Evolutionary conservation across 805 yeast species (phyloP).

Genomic region (Schwanniomyces polymorphus): DNA sequence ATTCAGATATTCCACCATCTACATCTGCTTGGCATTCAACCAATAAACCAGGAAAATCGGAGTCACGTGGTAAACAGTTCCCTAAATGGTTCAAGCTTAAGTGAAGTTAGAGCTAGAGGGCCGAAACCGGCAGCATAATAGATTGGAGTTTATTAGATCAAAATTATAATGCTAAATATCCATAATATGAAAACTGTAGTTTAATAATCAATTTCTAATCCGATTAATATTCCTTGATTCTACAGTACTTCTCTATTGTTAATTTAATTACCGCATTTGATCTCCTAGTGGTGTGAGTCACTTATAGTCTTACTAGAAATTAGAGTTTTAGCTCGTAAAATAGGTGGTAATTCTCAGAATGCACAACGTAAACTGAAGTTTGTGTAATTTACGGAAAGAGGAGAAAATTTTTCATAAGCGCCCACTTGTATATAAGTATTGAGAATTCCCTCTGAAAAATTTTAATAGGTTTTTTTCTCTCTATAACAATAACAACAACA

Average conservation of each 20-base stretch:
- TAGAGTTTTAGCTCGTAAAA: neutral
- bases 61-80: constrained; percentile 4
- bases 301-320: neutral
- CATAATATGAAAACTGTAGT: neutral
- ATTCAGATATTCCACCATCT: neutral
- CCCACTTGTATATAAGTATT: neutral
- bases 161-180: neutral
- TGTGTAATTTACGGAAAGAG: constrained; percentile 2
- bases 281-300: neutral
- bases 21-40: neutral
- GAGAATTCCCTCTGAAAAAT: neutral
- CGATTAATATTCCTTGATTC: neutral
- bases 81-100: constrained; percentile 27
- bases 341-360: neutral
- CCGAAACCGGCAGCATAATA: neutral
- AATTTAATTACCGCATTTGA: neutral
- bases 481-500: constrained; percentile 11
- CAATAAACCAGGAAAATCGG: neutral
- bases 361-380: neutral
- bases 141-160: neutral
- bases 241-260: neutral
- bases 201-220: neutral
- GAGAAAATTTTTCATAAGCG: constrained; percentile 2
- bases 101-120: neutral
- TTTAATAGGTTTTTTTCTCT: constrained; percentile 6